Evolutionary conservation across 768 basidiomycete species (phyloP), one percentile per base, ranked within the genome.

Genomic region (Lactarius tabidus): DNA sequence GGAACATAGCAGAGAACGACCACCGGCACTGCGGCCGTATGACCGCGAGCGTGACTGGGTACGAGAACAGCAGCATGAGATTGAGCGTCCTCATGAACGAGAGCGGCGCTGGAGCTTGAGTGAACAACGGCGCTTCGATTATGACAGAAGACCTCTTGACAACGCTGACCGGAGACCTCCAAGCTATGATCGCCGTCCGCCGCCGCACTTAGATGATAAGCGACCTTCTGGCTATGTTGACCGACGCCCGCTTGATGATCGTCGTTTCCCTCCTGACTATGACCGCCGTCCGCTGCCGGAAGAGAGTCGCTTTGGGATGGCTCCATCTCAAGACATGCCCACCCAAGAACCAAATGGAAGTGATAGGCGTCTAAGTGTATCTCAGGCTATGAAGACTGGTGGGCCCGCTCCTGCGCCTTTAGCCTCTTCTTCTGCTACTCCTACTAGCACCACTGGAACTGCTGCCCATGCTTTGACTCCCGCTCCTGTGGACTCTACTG

Each of bases 81-180:
- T 59, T 56, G 66, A 67, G 26, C 54, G 60, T 15, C 38, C 28
- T 17, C 28, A 38, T 60, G 64, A 60, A 59, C 74, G 76, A 62
- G 75, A 79, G 55, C 77, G 76, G 57, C 76, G 79, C 29, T 72
- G 76, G 45, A 78, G 79, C 28, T 58, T 65, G 48, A 65, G 56
- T 58, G 65, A 66, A 35, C 75, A 75, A 52, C 72, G 72, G 65
- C 75, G 75, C 55, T 75, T 71, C 70, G 77, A 75, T 23, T 78
- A 76, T 66, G 80, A 78, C 66, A 53, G 80, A 77, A 67, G 79
- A 74, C 63, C 77, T 72, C 71, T 75, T 72, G 66, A 77, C n/a
- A n/a, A n/a, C 69, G 70, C 78, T 67, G 48, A 59, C 26, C 79
- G 80, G 20, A 73, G 80, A 52, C 79, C 79, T 31, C 45, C 58